phyloP scores from a whole-genome alignment of 2,329 filamentous ascomycete genomes.

The Penicillium sp. region DNA sequence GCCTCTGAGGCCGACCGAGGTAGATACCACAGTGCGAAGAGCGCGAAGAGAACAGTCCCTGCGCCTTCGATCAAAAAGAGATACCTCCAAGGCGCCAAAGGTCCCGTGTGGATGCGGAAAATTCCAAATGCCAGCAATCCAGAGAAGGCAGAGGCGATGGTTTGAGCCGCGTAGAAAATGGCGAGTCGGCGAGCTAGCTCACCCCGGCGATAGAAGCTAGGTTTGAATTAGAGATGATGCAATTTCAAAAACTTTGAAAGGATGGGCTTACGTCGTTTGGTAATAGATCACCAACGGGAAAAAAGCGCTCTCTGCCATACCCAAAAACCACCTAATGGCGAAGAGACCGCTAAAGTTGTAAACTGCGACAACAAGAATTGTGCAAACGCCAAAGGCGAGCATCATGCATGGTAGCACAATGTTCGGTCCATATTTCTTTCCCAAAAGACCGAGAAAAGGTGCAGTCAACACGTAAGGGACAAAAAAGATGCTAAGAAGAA shows the following conservation, averaged over 20 bases:
- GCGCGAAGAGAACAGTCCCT: conserved; percentile 41
- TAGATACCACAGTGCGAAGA: conserved; percentile 42
- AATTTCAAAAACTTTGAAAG: not conserved
- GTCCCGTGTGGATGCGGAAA: conserved; percentile 40
- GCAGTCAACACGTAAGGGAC: conserved; percentile 31
- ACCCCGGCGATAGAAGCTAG: conserved; percentile 29
- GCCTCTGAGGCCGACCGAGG: conserved; percentile 41
- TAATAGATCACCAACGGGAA: conserved; percentile 33
- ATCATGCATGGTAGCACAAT: conserved; percentile 31
- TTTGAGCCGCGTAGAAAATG: conserved; percentile 34
- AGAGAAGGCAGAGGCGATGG: conserved; percentile 32
- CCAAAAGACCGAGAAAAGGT: conserved; percentile 29
- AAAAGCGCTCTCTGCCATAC: conserved; percentile 31
- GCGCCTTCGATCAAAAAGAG: conserved; percentile 50
- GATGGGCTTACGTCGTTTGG: conserved; percentile 24
- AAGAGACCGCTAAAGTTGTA: conserved; percentile 29
- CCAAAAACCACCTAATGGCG: conserved; percentile 31
- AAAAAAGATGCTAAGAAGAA: conserved; percentile 31
- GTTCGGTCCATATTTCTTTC: conserved; percentile 31
- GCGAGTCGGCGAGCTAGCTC: conserved; percentile 31
- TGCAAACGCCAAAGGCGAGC: conserved; percentile 27
- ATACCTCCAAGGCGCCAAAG: conserved; percentile 44
- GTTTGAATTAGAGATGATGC: not conserved
- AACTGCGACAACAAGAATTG: conserved; percentile 23
- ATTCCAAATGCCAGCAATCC: conserved; percentile 42